Evolutionary conservation across 83 land plant genomes (phyloP).

Genomic region (Larix sibirica): DNA sequence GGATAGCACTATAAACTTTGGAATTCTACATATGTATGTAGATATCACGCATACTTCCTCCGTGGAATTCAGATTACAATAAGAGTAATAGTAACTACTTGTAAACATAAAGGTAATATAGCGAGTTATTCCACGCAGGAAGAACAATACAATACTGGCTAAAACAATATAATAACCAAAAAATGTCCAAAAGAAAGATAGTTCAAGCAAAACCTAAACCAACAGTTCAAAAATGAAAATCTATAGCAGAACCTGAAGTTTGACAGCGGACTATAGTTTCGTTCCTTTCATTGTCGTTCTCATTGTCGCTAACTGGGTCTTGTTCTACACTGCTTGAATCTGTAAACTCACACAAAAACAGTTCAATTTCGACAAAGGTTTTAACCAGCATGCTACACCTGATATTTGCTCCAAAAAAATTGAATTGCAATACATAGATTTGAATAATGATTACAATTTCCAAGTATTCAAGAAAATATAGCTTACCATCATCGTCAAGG

Average conservation of each 20-base stretch:
- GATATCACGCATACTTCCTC: background rate
- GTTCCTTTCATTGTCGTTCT: background rate
- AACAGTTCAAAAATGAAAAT: background rate
- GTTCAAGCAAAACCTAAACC: background rate
- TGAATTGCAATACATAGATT: background rate
- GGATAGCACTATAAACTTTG: too few relatives aligned
- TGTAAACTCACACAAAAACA: background rate
- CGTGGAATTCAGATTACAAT: background rate
- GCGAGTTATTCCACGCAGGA: background rate
- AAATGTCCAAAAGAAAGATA: background rate
- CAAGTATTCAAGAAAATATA: background rate
- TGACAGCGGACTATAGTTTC: background rate
- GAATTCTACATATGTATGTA: background rate
- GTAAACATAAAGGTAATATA: background rate
- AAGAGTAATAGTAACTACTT: background rate
- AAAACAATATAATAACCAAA: background rate
- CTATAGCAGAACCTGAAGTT: background rate
- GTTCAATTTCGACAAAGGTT: background rate
- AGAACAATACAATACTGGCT: background rate
- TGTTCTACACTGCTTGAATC: background rate
- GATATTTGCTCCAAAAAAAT: background rate
- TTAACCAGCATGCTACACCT: background rate
- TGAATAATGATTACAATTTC: background rate
- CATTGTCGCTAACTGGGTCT: background rate
- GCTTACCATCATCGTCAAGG: conserved; percentile 34